Evolutionary conservation across 2,329 filamentous ascomycete genomes (phyloP).

Genomic region (Fragosphaeria purpurea): DNA sequence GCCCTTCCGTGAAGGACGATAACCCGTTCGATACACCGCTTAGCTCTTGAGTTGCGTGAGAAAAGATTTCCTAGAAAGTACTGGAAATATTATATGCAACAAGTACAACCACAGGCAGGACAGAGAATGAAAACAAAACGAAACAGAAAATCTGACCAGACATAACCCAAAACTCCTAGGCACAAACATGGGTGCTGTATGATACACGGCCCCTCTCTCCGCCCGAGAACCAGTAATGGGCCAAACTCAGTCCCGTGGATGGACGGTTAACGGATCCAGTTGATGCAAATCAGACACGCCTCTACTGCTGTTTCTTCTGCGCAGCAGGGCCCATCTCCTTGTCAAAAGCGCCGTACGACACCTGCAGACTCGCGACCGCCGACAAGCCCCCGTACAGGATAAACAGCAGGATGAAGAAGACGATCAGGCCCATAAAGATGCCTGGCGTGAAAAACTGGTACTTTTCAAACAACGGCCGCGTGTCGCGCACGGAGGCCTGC

Average conservation of each 20-base stretch:
- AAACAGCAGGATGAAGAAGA: slow-evolving; percentile 58
- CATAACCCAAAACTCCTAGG: neutral
- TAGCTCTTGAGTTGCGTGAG: too few species aligned
- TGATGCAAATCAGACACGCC: too few species aligned
- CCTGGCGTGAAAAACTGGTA: slow-evolving; percentile 92
- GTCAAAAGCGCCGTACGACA: slow-evolving; percentile 90
- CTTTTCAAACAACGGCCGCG: slow-evolving; percentile 66
- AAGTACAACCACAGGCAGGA: neutral
- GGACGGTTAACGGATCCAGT: too few species aligned
- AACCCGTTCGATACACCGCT: too few species aligned
- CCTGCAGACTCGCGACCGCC: slow-evolving; percentile 70
- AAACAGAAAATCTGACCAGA: neutral
- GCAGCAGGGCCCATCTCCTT: slow-evolving; percentile 88
- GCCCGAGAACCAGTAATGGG: too few species aligned
- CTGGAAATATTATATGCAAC: slow-evolving; percentile 3
- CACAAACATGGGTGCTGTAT: neutral
- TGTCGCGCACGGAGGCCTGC: slow-evolving; percentile 32
- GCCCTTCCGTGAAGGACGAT: too few species aligned
- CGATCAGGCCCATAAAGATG: slow-evolving; percentile 78
- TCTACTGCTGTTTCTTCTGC: slow-evolving; percentile 66
- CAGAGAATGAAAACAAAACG: neutral
- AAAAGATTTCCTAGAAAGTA: too few species aligned
- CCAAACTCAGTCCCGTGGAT: too few species aligned
- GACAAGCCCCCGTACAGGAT: slow-evolving; percentile 72
- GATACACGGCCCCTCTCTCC: neutral